Conservation (phyloP, 129 eudicot species). For the Arctium lappa region DNA sequence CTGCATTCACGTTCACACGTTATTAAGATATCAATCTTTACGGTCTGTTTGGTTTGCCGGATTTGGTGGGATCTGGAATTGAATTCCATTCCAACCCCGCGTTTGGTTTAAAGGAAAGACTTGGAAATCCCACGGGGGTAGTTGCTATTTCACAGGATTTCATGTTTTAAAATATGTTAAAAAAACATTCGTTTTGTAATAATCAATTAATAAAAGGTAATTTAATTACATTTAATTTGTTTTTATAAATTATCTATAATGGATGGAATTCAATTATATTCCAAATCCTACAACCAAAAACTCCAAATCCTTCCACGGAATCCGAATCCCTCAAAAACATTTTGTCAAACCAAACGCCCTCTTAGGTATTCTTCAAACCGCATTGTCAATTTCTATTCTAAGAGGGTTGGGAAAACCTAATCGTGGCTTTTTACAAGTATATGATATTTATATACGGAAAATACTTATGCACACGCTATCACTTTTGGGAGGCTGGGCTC, state of each 20-base stretch:
- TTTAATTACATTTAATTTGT: not conserved
- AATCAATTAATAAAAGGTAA: not conserved
- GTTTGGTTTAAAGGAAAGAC: too few relatives aligned
- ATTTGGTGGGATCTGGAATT: too few relatives aligned
- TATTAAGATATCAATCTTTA: not conserved
- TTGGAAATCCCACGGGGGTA: too few relatives aligned
- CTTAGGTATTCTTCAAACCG: not conserved
- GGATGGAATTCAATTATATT: not conserved
- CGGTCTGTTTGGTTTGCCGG: too few relatives aligned
- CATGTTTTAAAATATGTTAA: not conserved
- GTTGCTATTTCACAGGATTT: not conserved
- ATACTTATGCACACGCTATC: not conserved
- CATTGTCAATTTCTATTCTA: not conserved
- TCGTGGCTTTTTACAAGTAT: not conserved
- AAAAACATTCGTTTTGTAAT: not conserved
- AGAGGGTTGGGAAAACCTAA: not conserved
- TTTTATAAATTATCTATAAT: not conserved
- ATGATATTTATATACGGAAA: not conserved
- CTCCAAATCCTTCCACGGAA: too few relatives aligned
- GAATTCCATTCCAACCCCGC: too few relatives aligned
- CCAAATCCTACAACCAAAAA: not conserved
- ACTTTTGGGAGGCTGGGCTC: not conserved
- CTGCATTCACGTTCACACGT: conserved; percentile 20
- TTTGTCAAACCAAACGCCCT: not conserved
- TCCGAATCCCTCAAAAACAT: not conserved